phyloP scores from a whole-genome alignment of 78 protist species.

The Dictyostelium purpureum region DNA sequence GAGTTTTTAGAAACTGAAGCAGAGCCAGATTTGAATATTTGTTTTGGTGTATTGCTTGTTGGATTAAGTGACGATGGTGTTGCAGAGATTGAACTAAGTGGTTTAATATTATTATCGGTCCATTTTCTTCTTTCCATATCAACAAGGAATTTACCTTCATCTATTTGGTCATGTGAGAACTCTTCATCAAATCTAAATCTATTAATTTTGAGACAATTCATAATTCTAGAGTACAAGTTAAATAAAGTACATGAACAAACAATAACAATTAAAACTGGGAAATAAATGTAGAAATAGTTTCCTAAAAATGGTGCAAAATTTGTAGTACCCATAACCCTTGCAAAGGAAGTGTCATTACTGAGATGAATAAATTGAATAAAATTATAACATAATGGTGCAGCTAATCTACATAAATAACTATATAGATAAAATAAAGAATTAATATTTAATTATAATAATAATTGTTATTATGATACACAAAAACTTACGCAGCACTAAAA shows the following conservation, averaged over 20 bases:
- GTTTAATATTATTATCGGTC: slow-evolving; percentile 7
- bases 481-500: slow-evolving; percentile 74
- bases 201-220: slow-evolving; percentile 25
- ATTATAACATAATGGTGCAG: slow-evolving; percentile 77
- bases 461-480: no score
- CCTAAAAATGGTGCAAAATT: slow-evolving; percentile 69
- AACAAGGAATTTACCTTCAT: slow-evolving; percentile 51
- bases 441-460: no score
- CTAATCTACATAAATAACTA: slow-evolving; percentile 72
- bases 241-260: slow-evolving; percentile 57
- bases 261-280: slow-evolving; percentile 76
- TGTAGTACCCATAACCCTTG: slow-evolving; percentile 54
- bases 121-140: slow-evolving; percentile 30
- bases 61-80: neutral
- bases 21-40: slow-evolving; percentile 5
- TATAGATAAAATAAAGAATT: neutral
- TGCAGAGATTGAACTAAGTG: neutral
- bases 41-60: neutral
- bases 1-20: neutral
- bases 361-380: slow-evolving; percentile 40
- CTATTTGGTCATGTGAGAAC: slow-evolving; percentile 59
- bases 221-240: slow-evolving; percentile 60
- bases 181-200: slow-evolving; percentile 65
- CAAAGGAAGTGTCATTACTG: slow-evolving; percentile 10
- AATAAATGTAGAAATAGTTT: slow-evolving; percentile 57